Base-by-base conservation (phyloP, 192 early-diverging fungal genomes). In the Thoreauomyces humboldtii region DNA sequence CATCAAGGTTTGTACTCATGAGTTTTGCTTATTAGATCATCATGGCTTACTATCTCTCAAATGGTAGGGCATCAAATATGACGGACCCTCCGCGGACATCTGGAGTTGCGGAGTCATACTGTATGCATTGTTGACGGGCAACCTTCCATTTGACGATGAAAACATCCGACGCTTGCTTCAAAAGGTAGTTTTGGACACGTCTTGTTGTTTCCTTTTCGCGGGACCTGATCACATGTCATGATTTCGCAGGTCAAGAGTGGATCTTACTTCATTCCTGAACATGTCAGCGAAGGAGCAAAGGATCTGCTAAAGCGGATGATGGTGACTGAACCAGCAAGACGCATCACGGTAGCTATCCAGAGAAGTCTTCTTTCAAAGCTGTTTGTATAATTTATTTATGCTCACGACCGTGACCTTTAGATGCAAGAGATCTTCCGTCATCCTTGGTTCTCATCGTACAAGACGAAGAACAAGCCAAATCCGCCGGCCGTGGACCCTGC, bases 291-390 rank as follows among this genome's bases (percentile, higher is more conserved):
- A 2, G 77, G 81, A 29, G 92, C 93, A 0, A 80, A 86, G 37
- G 89, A 95, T 66, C 65, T 99, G 63, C 72, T 99, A 28, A 72
- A 76, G 53, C 83, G 88, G 57, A 99, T 99, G 91, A 74, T 99
- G 11, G 91, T 93, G 11, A 92, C 94, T 9, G 90, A 98, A 65
- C 95, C 96, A 1, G 46, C 46, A 1, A 66, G 74, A 17, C 69
- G 87, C 9, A 76, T 80, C 21, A 82, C 76, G 48, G 81, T 86
- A 41, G 38, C 38, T 41, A 17, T 17, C 38, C 9, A 41, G 17
- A 41, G 17, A 41, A 12, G 38, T 41, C 38, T 9, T 41, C 17
- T 41, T 9, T 41, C 38, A 41, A 41, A 41, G 9, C 17, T 17
- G 9, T 41, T 4, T 2, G 25, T 15, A 52, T 27, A 31, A 7